Evolutionary conservation across 2,329 filamentous ascomycete genomes (phyloP), one percentile per base, ranked within the genome.

Genomic region (Exophiala aquamarina): DNA sequence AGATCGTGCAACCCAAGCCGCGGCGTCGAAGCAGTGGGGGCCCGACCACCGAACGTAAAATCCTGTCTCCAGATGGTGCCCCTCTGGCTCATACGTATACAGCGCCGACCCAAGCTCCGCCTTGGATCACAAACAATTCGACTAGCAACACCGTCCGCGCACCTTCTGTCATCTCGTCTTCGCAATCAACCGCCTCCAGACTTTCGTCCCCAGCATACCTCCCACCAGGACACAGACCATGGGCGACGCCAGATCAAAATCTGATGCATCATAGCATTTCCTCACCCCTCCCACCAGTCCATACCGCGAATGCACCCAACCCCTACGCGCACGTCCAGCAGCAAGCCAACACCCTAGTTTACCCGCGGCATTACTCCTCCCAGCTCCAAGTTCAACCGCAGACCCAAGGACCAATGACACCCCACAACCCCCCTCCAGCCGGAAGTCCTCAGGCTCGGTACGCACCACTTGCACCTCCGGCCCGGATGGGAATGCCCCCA

Each of bases 161-260:
- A 29, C 49, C 45, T 7, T 55, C 52, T 2, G 46, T 50, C 3
- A 44, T 37, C 11, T 37, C 49, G 8, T 47, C 49, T 5, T 47
- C 39, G 17, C 49, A 48, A 31, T 53, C 54, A 13, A 41, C 45
- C 10, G 43, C 44, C 15, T 51, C 52, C 21, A 46, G 46, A 17
- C 33, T 52, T 11, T 45, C 47, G 3, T 57, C 52, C n/a, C 50
- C 55, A 9, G 44, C 47, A 23, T 47, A 49, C 18, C 48, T 47
- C 36, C 52, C 52, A 21, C 52, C 52, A 3, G 49, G 49, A n/a
- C 52, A 55, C 34, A 41, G 52, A 29, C 55, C 57, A 26, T 50
- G 49, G 45, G 44, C 52, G 7, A 41, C 56, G 3, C 53, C 52
- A 15, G 57, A 58, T 14, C 57, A 58, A 35, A 53, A 46, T 23